Percentiles rank a stretch among this genome's conserved stretches.
Conservation (phyloP, 2,329 filamentous ascomycete genomes). For the Hymenoscyphus infarciens region DNA sequence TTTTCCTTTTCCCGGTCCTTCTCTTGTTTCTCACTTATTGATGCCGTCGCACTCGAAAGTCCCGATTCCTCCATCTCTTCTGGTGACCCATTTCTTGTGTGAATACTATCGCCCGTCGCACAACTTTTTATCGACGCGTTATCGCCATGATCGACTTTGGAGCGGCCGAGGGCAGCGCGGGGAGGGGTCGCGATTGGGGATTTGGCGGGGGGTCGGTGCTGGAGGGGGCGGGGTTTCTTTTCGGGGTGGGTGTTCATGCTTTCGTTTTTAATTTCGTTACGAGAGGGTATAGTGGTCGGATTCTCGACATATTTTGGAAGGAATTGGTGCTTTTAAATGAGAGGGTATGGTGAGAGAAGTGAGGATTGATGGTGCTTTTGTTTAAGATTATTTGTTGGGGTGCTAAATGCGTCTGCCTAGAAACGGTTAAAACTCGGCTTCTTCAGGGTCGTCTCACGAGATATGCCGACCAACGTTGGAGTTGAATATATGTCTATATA, state of each 20-base stretch:
- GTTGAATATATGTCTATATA: too few relatives aligned
- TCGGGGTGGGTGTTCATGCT: slow-evolving; percentile 22
- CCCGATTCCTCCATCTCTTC: slow-evolving; percentile 5
- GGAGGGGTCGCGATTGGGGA: slow-evolving; percentile 29
- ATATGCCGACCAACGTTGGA: neutral
- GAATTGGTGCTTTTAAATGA: slow-evolving; percentile 4
- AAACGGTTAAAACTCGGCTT: neutral
- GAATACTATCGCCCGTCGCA: slow-evolving; percentile 5
- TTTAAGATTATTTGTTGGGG: neutral
- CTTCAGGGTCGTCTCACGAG: neutral
- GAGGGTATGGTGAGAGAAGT: neutral
- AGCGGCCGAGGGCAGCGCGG: slow-evolving; percentile 24
- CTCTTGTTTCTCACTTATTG: neutral
- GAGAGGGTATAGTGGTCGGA: neutral
- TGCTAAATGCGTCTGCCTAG: slow-evolving; percentile 9
- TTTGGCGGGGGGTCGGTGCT: slow-evolving; percentile 14
- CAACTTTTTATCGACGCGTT: slow-evolving; percentile 20
- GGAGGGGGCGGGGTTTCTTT: slow-evolving; percentile 19
- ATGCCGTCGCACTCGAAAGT: slow-evolving; percentile 4
- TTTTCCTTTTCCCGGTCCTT: neutral
- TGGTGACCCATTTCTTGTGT: slow-evolving; percentile 1
- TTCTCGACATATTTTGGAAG: slow-evolving; percentile 8
- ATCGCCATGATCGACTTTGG: slow-evolving; percentile 20
- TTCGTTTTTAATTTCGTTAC: slow-evolving; percentile 2
- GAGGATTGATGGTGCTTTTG: neutral